Evolutionary conservation across 768 basidiomycete genomes (phyloP).

Genomic region (Boletus vermiculosoides): DNA sequence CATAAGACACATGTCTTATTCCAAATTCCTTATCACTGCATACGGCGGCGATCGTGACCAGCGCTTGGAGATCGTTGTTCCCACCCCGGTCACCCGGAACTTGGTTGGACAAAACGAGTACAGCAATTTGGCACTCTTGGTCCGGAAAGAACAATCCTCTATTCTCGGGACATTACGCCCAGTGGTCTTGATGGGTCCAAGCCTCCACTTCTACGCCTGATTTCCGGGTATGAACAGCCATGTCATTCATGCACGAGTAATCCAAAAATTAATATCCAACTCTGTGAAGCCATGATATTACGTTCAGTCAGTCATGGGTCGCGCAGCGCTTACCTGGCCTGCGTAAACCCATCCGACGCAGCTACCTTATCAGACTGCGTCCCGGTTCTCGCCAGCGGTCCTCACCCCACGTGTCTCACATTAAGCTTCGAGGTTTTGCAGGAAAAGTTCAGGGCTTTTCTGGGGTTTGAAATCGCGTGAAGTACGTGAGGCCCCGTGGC

Average conservation of each 20-base stretch:
- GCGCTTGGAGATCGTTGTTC: slow-evolving; percentile 3
- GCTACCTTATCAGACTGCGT: not conserved
- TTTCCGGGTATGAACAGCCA: slow-evolving; percentile 25
- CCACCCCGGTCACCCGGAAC: slow-evolving; percentile 17
- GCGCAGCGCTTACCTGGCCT: slow-evolving; percentile 11
- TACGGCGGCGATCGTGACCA: not conserved
- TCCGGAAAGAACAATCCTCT: not conserved
- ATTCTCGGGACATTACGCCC: slow-evolving; percentile 7
- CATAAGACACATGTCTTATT: not conserved
- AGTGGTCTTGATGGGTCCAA: not conserved
- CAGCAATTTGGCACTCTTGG: not conserved
- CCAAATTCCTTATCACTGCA: not conserved
- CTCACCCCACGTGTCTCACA: slow-evolving; percentile 11
- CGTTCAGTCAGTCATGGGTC: slow-evolving; percentile 3
- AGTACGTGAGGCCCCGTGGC: slow-evolving; percentile 18
- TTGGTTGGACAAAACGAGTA: not conserved
- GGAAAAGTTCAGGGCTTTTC: slow-evolving; percentile 16
- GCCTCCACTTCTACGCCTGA: slow-evolving; percentile 9
- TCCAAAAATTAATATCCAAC: slow-evolving; percentile 24
- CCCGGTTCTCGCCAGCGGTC: slow-evolving; percentile 3
- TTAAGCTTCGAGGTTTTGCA: slow-evolving; percentile 9
- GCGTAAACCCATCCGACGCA: slow-evolving; percentile 10
- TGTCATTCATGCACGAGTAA: slow-evolving; percentile 12
- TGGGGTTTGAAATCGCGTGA: slow-evolving; percentile 18
- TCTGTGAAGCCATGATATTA: slow-evolving; percentile 7